Evolutionary conservation across 2,329 filamentous ascomycete genomes (phyloP).

Genomic region (Beauveria bassiana): DNA sequence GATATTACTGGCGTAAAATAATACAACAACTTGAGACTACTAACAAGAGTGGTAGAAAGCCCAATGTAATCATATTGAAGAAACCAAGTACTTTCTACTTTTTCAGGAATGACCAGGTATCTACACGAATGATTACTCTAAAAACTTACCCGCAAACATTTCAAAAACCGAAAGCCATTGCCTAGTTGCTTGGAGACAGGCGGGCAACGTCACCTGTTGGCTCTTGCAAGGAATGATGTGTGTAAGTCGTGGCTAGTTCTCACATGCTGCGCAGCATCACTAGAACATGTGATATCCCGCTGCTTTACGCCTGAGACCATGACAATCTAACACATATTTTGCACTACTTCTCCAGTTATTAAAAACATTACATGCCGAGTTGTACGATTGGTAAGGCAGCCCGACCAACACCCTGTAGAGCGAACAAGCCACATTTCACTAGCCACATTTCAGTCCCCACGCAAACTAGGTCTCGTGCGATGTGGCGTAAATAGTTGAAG

Average conservation of each 20-base stretch:
- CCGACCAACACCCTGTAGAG: no score
- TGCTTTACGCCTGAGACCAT: not conserved
- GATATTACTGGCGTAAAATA: no score
- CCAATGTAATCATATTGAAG: no score
- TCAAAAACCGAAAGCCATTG: not conserved
- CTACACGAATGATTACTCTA: not conserved
- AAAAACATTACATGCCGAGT: not conserved
- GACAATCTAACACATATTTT: not conserved
- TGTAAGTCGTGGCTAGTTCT: conserved; percentile 2
- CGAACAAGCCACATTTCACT: not conserved
- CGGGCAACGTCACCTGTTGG: not conserved
- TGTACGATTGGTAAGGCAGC: not conserved
- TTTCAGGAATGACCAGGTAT: not conserved
- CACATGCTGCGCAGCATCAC: not conserved
- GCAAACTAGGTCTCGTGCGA: conserved; percentile 1
- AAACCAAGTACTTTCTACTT: not conserved
- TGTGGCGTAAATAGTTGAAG: conserved; percentile 7
- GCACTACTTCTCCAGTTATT: not conserved
- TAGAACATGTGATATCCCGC: conserved; percentile 5
- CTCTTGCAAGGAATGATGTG: not conserved
- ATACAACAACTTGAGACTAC: no score
- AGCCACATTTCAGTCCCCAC: not conserved
- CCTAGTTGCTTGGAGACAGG: not conserved
- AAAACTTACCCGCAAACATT: no score
- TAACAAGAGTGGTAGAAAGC: no score